Percentiles rank a stretch among this genome's conserved stretches.
These are phyloP conservation scores for Mycosarcoma maydis DNA, from an alignment of 1,284 basidiomycete species.

Conservation along the genomic window DNA sequence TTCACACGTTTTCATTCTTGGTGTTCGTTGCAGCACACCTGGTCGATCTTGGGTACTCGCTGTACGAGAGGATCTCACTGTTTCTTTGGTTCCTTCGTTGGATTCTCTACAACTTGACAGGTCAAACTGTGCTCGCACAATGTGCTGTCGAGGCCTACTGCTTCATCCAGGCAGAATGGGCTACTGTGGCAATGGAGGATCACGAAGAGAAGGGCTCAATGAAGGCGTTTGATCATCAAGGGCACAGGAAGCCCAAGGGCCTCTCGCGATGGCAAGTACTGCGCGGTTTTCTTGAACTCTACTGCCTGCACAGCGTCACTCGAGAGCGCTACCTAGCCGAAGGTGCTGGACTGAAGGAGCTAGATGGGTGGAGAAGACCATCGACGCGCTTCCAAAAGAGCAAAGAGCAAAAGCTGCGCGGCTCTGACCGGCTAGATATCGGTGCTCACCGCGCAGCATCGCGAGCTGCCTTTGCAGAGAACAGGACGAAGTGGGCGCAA, in stretches of 20 bases:
- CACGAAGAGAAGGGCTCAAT: slow-evolving; percentile 57
- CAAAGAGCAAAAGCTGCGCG: not conserved
- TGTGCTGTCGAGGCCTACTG: slow-evolving; percentile 57
- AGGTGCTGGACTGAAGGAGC: slow-evolving; percentile 54
- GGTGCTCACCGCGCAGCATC: slow-evolving; percentile 41
- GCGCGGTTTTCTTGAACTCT: slow-evolving; percentile 59
- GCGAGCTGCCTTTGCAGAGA: slow-evolving; percentile 24
- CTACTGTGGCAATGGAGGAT: slow-evolving; percentile 60
- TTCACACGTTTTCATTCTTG: slow-evolving; percentile 46
- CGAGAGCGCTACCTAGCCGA: slow-evolving; percentile 55
- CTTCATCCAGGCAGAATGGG: slow-evolving; percentile 62
- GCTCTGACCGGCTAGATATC: slow-evolving; percentile 37
- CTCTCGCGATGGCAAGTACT: slow-evolving; percentile 58
- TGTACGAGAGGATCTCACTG: slow-evolving; percentile 39
- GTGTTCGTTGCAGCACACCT: slow-evolving; percentile 62
- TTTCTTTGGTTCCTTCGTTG: slow-evolving; percentile 61
- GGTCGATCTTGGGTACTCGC: slow-evolving; percentile 50
- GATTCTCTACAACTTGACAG: slow-evolving; percentile 59
- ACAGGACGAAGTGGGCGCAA: slow-evolving; percentile 11
- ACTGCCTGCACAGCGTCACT: slow-evolving; percentile 61
- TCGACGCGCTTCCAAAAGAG: not conserved
- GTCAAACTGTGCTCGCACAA: slow-evolving; percentile 59
- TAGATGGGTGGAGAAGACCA: slow-evolving; percentile 39
- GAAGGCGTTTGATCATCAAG: slow-evolving; percentile 4
- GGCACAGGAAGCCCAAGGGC: slow-evolving; percentile 42